These are phyloP conservation scores for Fusarium annulatum DNA, from an alignment of 2,329 filamentous ascomycete genomes.

Conservation along the genomic window DNA sequence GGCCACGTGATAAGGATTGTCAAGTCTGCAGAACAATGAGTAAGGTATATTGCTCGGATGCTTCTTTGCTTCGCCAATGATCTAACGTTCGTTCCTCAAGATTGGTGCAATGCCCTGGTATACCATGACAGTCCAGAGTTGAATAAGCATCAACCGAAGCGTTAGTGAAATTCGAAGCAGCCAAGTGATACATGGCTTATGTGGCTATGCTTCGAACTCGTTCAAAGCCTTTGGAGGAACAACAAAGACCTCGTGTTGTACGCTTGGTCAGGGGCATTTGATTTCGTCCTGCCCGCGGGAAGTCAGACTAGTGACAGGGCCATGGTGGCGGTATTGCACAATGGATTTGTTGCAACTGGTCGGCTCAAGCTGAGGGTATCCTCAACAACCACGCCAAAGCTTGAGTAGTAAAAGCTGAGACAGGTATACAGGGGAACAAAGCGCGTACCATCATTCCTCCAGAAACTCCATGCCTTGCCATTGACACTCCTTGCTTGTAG, in stretches of 20 bases:
- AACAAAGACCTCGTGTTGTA: neutral
- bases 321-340: conserved; percentile 29
- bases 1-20: conserved; percentile 9
- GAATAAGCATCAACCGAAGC: neutral
- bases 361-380: conserved; percentile 31
- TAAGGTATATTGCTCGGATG: neutral
- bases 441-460: neutral
- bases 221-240: neutral
- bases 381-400: conserved; percentile 12
- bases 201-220: conserved; percentile 1
- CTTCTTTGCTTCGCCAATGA: neutral
- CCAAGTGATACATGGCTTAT: conserved; percentile 10
- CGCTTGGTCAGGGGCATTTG: conserved; percentile 2
- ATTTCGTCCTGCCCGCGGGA: neutral
- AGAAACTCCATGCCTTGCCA: neutral
- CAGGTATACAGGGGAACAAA: neutral
- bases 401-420: conserved; percentile 21
- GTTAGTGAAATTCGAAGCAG: conserved; percentile 1
- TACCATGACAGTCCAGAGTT: neutral
- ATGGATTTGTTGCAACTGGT: conserved; percentile 28
- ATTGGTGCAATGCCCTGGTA: neutral
- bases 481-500: conserved; percentile 5
- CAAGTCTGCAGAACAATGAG: neutral
- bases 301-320: neutral
- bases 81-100: neutral